Evolutionary conservation across 2,329 filamentous ascomycete genomes (phyloP).

Genomic region (Trichoderma pleuroti): DNA sequence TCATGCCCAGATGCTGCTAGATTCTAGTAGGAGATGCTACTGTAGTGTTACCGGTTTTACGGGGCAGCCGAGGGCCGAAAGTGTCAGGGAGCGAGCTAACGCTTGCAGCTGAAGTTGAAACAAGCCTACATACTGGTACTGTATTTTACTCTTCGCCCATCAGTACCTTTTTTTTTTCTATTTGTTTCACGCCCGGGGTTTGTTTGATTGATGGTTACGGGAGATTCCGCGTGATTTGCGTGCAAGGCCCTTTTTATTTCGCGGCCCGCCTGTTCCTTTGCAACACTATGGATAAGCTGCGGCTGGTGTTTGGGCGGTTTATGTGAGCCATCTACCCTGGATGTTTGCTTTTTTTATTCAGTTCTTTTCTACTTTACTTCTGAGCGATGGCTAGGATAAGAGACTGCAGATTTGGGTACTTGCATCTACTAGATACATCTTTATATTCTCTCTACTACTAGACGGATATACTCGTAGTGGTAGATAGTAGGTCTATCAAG

Average conservation of each 20-base stretch:
- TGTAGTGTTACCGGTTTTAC: constrained; percentile 4
- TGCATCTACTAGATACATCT: not conserved
- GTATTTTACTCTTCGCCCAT: not conserved
- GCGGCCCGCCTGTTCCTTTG: not conserved
- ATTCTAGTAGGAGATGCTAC: constrained; percentile 4
- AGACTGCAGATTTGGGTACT: too few relatives aligned
- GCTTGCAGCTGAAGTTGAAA: constrained; percentile 11
- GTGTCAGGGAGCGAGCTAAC: not conserved
- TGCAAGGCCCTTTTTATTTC: not conserved
- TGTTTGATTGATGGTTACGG: not conserved
- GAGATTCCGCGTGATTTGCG: not conserved
- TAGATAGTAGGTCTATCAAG: not conserved
- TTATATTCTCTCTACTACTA: not conserved
- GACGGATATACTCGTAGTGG: not conserved
- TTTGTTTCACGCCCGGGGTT: constrained; percentile 10
- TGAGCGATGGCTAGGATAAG: too few relatives aligned
- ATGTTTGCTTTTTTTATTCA: not conserved
- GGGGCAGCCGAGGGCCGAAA: not conserved
- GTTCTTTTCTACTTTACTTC: not conserved
- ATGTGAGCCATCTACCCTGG: not conserved
- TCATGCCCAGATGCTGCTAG: not conserved
- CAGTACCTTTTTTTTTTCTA: not conserved
- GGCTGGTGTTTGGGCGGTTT: not conserved
- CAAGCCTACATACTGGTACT: not conserved
- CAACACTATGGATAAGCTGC: not conserved